A percentile compares a stretch with the other conserved stretches of the same genome.
phyloP scores from a whole-genome alignment of 176 grass and related monocot species.

The Musa troglodytarum region DNA sequence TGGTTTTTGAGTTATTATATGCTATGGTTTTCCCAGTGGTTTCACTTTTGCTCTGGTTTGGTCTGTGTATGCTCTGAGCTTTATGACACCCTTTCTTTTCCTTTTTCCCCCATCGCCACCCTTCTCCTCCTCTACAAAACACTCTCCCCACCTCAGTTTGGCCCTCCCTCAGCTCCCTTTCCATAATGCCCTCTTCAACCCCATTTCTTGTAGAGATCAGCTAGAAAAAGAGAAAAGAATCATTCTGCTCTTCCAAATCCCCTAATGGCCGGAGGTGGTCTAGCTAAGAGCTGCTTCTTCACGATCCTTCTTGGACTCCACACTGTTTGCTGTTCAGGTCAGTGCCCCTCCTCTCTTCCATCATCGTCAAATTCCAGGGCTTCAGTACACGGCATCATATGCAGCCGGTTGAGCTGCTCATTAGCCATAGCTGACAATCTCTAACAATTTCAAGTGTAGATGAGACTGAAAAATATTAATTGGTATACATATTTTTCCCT shows the following conservation, averaged over 20 bases:
- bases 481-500: not conserved
- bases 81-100: not conserved
- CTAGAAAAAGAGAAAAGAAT: not conserved
- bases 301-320: slow-evolving; percentile 18
- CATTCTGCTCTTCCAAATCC: not conserved
- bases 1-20: no score
- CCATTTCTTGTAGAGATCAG: not conserved
- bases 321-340: slow-evolving; percentile 37
- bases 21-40: not conserved
- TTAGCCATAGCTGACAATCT: not conserved
- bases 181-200: slow-evolving; percentile 7
- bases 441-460: not conserved
- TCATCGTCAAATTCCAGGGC: not conserved
- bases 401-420: not conserved
- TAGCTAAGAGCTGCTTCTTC: slow-evolving; percentile 25
- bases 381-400: no score
- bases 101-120: not conserved
- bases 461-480: not conserved
- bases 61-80: not conserved
- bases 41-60: not conserved
- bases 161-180: not conserved
- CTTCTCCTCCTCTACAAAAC: no score
- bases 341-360: slow-evolving; percentile 5
- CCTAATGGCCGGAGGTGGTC: slow-evolving; percentile 14
- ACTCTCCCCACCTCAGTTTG: not conserved